Evolutionary conservation across 352 stramenopile species (phyloP).

Genomic region (Pythium plurisporium): DNA sequence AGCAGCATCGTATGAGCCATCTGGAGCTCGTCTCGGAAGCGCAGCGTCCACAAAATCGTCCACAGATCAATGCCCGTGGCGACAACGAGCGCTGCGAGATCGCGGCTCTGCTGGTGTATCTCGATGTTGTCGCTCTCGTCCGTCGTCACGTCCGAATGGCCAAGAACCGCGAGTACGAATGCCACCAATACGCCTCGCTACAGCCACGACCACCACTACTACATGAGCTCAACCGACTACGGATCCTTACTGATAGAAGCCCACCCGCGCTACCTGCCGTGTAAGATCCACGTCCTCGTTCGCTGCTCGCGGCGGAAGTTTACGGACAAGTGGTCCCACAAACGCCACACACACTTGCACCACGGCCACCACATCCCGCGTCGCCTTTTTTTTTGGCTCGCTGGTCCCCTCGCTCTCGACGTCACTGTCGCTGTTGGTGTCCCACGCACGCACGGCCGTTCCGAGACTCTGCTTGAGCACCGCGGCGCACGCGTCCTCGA

Average conservation of each 20-base stretch:
- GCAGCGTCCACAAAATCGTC: constrained; percentile 41
- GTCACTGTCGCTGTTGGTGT: constrained; percentile 15
- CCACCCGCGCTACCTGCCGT: constrained; percentile 11
- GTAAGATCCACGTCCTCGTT: constrained; percentile 11
- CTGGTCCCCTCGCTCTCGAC: neutral
- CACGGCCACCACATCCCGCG: neutral
- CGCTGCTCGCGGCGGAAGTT: neutral
- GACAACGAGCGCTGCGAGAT: constrained; percentile 27
- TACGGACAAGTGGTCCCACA: constrained; percentile 17
- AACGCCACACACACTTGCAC: constrained; percentile 24
- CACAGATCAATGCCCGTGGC: constrained; percentile 31
- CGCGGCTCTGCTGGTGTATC: neutral
- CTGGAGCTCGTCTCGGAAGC: constrained; percentile 51
- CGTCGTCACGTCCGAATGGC: constrained; percentile 1
- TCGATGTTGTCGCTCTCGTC: neutral
- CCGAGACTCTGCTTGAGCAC: constrained; percentile 31
- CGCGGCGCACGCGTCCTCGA: constrained; percentile 54
- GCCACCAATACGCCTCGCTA: constrained; percentile 24
- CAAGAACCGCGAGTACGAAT: constrained; percentile 18
- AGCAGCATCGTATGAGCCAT: constrained; percentile 37
- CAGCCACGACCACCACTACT: too few species aligned
- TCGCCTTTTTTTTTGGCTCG: neutral
- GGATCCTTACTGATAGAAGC: too few species aligned
- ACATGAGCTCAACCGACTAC: too few species aligned
- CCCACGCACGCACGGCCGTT: neutral